Evolutionary conservation across 2,329 filamentous ascomycete species (phyloP), one percentile per base, ranked within the genome.

Genomic region (Phyllosticta citribraziliensis): DNA sequence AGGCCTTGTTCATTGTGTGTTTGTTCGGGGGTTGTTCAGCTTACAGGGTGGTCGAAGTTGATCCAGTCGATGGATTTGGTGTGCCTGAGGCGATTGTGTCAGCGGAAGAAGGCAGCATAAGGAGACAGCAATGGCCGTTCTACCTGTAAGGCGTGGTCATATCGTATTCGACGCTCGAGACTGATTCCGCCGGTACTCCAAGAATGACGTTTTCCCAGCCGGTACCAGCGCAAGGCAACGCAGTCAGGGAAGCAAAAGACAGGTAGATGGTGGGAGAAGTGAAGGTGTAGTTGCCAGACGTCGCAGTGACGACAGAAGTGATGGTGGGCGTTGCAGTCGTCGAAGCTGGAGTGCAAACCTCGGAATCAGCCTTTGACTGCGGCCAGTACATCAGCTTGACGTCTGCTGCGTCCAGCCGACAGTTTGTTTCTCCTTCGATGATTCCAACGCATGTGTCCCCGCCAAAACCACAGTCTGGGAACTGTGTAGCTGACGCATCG

Each of bases 301-400:
- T 24, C 6, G 24, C 55, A n/a, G 58, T 35, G 10, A 35, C 50
- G 35, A 55, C 14, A 1, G 52, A 33, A 11, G 14, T 14, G 8
- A 35, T 25, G 9, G 40, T 30, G 1, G 54, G 54, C 8, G 25
- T 14, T 2, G 59, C 35, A 2, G 59, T 47, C 2, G 19, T 30
- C 1, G 58, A 52, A 1, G 30, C 40, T 6, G 59, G 22, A 10
- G 59, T 61, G 35, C 59, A 61, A 5, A 61, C 54, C 19, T 52
- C 25, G 5, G 47, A 27, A 2, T 47, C 40, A 22, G 52, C 50
- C 27, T 61, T 61, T 19, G 59, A 61, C 4, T 47, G 55, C 10
- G 59, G 54, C 59, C 59, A 61, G 59, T 57, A 61, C 14, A 61
- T 52, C 19, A 61, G 27, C 50, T 57, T 52, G n/a, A 61, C 59